Conservation (phyloP, 1,284 basidiomycete species). For the Sanghuangporus weigelae region DNA sequence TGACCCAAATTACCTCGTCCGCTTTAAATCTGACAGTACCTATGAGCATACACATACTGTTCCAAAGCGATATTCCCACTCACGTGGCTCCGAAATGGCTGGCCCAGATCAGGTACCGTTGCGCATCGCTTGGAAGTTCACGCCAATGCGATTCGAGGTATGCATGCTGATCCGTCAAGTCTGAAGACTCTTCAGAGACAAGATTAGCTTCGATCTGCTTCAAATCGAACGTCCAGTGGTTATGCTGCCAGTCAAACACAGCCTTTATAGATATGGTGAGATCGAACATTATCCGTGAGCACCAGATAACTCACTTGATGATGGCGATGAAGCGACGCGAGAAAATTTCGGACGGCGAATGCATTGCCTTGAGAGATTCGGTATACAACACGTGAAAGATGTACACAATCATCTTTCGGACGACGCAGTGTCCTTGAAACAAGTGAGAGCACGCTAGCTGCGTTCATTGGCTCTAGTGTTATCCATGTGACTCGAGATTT, state of each 20-base stretch:
- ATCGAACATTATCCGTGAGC: neutral
- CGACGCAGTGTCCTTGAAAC: slow-evolving; percentile 59
- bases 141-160: slow-evolving; percentile 55
- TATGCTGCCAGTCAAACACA: slow-evolving; percentile 52
- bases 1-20: neutral
- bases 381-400: slow-evolving; percentile 50
- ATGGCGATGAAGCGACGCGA: slow-evolving; percentile 55
- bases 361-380: slow-evolving; percentile 59
- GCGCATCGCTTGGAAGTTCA: slow-evolving; percentile 57
- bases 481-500: slow-evolving; percentile 60
- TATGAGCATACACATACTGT: neutral
- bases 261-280: slow-evolving; percentile 35
- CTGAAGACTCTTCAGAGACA: slow-evolving; percentile 40
- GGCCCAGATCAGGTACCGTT: slow-evolving; percentile 63
- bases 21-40: neutral
- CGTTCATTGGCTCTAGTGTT: slow-evolving; percentile 51
- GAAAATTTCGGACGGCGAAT: slow-evolving; percentile 56
- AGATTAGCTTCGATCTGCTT: slow-evolving; percentile 47
- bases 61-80: slow-evolving; percentile 20
- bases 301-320: slow-evolving; percentile 21
- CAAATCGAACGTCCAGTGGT: slow-evolving; percentile 61
- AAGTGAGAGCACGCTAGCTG: slow-evolving; percentile 48
- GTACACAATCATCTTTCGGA: slow-evolving; percentile 48
- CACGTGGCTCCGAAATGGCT: slow-evolving; percentile 67
- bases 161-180: slow-evolving; percentile 55